A percentile compares a stretch with the other conserved stretches of the same genome.
Conservation (phyloP, 345 rosid species). For the Salix caprea region DNA sequence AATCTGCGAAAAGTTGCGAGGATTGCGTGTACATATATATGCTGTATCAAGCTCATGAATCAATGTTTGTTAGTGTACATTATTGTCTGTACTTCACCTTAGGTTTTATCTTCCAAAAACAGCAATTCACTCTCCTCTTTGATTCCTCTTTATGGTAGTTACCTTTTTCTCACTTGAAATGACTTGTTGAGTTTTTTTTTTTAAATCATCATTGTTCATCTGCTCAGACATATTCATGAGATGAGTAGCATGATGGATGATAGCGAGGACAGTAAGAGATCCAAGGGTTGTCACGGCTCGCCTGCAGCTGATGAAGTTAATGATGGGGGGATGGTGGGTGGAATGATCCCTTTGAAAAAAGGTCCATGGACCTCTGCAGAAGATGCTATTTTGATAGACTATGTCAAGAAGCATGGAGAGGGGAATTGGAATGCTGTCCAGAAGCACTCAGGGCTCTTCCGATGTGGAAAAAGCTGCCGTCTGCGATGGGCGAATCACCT, state of each 20-base stretch:
- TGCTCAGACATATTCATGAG: constrained; percentile 11
- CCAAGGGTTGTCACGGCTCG: constrained; percentile 11
- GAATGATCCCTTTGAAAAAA: constrained; percentile 44
- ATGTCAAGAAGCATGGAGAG: constrained; percentile 92
- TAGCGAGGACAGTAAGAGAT: constrained; percentile 13
- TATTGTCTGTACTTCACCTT: neutral
- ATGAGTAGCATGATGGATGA: constrained; percentile 21
- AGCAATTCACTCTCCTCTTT: neutral
- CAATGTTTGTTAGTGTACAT: neutral
- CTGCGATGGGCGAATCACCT: constrained; percentile 96
- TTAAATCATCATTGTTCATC: neutral
- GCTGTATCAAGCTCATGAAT: neutral
- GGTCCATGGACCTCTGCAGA: constrained; percentile 98
- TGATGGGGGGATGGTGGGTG: constrained; percentile 18
- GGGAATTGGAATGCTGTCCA: constrained; percentile 98
- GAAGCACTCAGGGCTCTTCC: constrained; percentile 75
- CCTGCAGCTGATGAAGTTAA: constrained; percentile 24
- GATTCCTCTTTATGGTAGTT: neutral
- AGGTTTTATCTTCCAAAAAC: neutral
- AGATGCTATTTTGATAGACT: constrained; percentile 79
- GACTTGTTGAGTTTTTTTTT: neutral
- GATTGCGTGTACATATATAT: neutral
- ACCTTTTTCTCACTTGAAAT: neutral
- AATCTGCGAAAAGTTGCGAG: neutral
- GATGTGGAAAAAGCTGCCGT: constrained; percentile 98